Conservation (phyloP, 768 basidiomycete genomes). For the Tricholoma hemisulphureum region DNA sequence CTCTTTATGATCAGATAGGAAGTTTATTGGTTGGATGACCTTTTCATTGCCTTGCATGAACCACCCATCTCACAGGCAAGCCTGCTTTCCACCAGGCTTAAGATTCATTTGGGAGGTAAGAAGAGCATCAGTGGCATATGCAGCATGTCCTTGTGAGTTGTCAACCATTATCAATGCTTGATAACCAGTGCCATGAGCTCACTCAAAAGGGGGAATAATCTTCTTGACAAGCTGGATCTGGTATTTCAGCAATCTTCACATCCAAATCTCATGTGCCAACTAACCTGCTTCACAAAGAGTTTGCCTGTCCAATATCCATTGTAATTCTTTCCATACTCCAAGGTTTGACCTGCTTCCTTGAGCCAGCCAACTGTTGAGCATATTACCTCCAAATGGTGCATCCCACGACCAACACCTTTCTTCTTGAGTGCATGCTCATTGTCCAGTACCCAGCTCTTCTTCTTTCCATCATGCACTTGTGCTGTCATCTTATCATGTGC, state of each 20-base stretch:
- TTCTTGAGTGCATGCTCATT: constrained; percentile 33
- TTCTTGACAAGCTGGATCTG: constrained; percentile 18
- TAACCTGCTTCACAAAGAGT: constrained; percentile 19
- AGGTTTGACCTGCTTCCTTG: constrained; percentile 28
- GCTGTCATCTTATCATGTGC: too few species aligned
- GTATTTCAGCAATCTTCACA: constrained; percentile 14
- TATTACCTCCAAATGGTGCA: constrained; percentile 38
- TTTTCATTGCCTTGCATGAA: constrained; percentile 21
- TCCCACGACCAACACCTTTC: constrained; percentile 36
- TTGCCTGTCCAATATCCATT: constrained; percentile 39
- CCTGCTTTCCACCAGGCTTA: constrained; percentile 28
- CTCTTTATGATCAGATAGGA: constrained; percentile 29
- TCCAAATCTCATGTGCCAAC: not conserved
- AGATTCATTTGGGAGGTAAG: constrained; percentile 35
- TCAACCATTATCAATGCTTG: constrained; percentile 37
- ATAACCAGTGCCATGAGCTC: constrained; percentile 27
- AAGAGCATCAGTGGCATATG: constrained; percentile 36
- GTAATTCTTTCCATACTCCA: constrained; percentile 46
- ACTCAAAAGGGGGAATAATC: too few species aligned
- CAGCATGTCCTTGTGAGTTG: constrained; percentile 40
- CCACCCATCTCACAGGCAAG: constrained; percentile 35
- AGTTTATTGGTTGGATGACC: constrained; percentile 34
- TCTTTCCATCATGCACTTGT: constrained; percentile 34
- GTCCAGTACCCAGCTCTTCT: constrained; percentile 33
- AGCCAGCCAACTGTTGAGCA: constrained; percentile 31